These are phyloP conservation scores for Suhomyces sp. DNA, from an alignment of 805 yeast genomes.

Conservation along the genomic window DNA sequence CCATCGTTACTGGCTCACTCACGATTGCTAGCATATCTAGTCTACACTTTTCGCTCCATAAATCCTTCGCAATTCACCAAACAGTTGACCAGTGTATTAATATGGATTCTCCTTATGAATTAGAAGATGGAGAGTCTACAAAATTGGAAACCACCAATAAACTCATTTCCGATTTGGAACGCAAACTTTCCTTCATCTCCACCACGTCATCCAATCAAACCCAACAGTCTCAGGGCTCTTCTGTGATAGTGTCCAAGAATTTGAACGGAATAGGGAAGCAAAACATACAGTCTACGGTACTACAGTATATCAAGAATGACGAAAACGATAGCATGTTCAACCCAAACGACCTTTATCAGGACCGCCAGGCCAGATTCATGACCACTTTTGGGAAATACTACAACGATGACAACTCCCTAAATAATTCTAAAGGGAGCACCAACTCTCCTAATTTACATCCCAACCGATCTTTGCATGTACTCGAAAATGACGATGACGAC, in stretches of 20 bases:
- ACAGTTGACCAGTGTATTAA: neutral
- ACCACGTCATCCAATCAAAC: constrained; percentile 29
- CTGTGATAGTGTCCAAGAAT: constrained; percentile 15
- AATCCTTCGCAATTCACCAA: neutral
- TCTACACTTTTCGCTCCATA: neutral
- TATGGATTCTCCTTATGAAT: neutral
- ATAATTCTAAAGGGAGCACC: neutral
- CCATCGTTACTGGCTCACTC: neutral
- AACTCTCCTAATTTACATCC: constrained; percentile 3
- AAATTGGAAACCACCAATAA: constrained; percentile 26
- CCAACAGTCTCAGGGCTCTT: constrained; percentile 16
- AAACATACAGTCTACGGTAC: constrained; percentile 31
- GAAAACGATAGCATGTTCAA: constrained; percentile 29
- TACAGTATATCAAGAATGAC: constrained; percentile 31
- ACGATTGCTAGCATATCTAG: neutral
- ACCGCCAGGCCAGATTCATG: constrained; percentile 31
- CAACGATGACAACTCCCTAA: constrained; percentile 14
- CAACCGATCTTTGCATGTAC: constrained; percentile 9
- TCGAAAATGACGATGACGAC: constrained; percentile 9
- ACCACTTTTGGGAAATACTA: constrained; percentile 29
- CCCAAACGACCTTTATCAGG: constrained; percentile 37
- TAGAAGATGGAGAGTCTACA: neutral
- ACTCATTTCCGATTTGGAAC: constrained; percentile 29
- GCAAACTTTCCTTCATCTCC: constrained; percentile 32
- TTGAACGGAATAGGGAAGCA: constrained; percentile 22